phyloP scores from a whole-genome alignment of 2,329 filamentous ascomycete genomes.

The Emericellopsis atlantica region DNA sequence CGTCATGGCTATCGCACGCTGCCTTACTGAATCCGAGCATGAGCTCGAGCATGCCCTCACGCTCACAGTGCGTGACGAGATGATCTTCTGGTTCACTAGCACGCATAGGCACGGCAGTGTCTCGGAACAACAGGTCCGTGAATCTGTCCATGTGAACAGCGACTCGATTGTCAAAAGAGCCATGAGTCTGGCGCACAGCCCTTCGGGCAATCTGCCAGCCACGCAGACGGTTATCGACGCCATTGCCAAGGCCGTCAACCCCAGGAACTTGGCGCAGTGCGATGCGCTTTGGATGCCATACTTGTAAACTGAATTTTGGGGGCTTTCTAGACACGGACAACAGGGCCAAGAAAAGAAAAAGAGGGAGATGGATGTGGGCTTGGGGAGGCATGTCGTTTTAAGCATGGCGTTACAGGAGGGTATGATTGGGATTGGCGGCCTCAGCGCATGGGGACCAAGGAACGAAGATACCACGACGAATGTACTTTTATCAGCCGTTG shows the following conservation, averaged over 20 bases:
- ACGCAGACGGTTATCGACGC: constrained; percentile 96
- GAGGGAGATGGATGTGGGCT: neutral
- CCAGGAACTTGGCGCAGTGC: constrained; percentile 73
- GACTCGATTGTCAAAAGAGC: constrained; percentile 89
- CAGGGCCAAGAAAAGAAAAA: neutral
- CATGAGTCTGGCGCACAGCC: constrained; percentile 66
- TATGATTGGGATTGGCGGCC: neutral
- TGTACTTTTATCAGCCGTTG: too few species aligned
- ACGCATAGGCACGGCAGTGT: constrained; percentile 44
- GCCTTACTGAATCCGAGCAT: constrained; percentile 75
- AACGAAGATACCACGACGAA: too few species aligned
- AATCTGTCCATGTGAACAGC: constrained; percentile 74
- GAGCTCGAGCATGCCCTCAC: constrained; percentile 93
- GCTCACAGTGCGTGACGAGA: constrained; percentile 93
- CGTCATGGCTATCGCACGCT: constrained; percentile 92
- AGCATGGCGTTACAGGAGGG: constrained; percentile 2
- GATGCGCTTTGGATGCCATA: constrained; percentile 98
- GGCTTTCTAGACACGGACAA: neutral
- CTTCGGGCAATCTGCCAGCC: constrained; percentile 72
- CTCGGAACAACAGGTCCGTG: constrained; percentile 55
- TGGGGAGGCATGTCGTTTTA: neutral
- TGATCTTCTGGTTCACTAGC: constrained; percentile 91
- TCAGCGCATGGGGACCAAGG: too few species aligned
- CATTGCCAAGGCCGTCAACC: constrained; percentile 86
- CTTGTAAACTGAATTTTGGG: constrained; percentile 37